Evolutionary conservation across 2,329 filamentous ascomycete species (phyloP).

Genomic region (Thermothelomyces thermophilus): DNA sequence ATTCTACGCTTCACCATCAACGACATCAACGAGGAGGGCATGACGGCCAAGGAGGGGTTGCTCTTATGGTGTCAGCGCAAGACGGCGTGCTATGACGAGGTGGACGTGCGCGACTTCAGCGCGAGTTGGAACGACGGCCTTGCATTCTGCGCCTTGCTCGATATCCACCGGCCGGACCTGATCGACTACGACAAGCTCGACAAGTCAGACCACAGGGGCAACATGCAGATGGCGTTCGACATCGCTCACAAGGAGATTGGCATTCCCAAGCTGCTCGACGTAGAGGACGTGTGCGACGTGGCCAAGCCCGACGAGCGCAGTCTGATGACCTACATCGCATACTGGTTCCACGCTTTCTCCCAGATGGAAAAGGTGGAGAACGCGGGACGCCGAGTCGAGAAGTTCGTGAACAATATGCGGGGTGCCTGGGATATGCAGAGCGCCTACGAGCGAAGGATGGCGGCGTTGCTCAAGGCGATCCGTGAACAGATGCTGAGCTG

Average conservation of each 20-base stretch:
- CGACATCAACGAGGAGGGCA: constrained; percentile 95
- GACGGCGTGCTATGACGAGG: constrained; percentile 96
- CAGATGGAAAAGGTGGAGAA: constrained; percentile 99
- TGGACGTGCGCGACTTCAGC: constrained; percentile 92
- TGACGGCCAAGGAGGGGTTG: constrained; percentile 94
- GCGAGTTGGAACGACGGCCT: constrained; percentile 95
- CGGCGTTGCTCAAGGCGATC: constrained; percentile 69
- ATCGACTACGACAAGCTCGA: constrained; percentile 95
- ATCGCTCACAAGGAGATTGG: constrained; percentile 95
- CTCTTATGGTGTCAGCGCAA: constrained; percentile 97
- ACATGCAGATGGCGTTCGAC: constrained; percentile 97
- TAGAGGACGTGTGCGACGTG: constrained; percentile 97
- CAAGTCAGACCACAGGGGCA: constrained; percentile 87
- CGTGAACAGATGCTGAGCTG: constrained; percentile 66
- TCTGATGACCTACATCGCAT: constrained; percentile 99
- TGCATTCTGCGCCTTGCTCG: constrained; percentile 90
- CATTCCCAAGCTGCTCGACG: constrained; percentile 90
- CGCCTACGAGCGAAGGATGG: constrained; percentile 87
- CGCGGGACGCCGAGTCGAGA: constrained; percentile 89
- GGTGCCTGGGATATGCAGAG: constrained; percentile 99
- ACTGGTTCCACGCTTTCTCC: constrained; percentile 99
- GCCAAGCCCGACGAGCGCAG: constrained; percentile 91
- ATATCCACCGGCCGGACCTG: constrained; percentile 93
- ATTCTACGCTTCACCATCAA: constrained; percentile 98
- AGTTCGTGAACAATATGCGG: constrained; percentile 98